Base-by-base conservation (phyloP, 192 early-diverging fungal species). In the Coemansia nantahalensis region DNA sequence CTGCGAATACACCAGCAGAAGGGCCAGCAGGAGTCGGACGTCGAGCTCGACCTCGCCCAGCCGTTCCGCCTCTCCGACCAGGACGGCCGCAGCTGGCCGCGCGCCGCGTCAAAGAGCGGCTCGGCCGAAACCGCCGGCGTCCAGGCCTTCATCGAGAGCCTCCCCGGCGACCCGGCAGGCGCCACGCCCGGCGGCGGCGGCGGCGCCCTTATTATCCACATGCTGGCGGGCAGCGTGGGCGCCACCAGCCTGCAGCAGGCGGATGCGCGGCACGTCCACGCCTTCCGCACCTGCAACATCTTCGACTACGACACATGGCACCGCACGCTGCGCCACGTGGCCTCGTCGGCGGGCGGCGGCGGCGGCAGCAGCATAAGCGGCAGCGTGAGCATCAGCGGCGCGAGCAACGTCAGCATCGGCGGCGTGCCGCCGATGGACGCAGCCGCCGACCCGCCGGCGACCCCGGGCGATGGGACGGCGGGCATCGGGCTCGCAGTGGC, bases 131-230 rank as follows among this genome's bases (percentile, higher is more conserved):
- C 48, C 4, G 47, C 45, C 35, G 61, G 39, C 15, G 49, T 68
- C 15, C 49, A 56, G 45, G 13, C 51, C n/a, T 46, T 60, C 6
- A 15, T 51, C 0, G 76, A 64, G 26, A 45, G 42, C n/a, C 38
- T 56, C n/a, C 45, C 56, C 10, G 34, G 26, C n/a, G 38, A 26
- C 23, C 28, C 37, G 28, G 46, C 37, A 16, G 45, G 43, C 39
- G 48, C 42, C 9, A 32, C 21, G 1, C 18, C 8, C 19, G 34
- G 41, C 35, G 26, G 50, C 39, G 39, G 50, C 16, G 57, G 66
- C 5, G 73, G 78, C 26, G 46, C 72, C n/a, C 21, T 80, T 34
- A 55, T 67, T n/a, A 16, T 80, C 11, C 78, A 80, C 41, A 32
- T 54, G n/a, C 36, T 39, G 21, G 49, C 39, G 7, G 40, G 46